phyloP scores from a whole-genome alignment of 1,284 basidiomycete genomes.

The Boletus sp. region DNA sequence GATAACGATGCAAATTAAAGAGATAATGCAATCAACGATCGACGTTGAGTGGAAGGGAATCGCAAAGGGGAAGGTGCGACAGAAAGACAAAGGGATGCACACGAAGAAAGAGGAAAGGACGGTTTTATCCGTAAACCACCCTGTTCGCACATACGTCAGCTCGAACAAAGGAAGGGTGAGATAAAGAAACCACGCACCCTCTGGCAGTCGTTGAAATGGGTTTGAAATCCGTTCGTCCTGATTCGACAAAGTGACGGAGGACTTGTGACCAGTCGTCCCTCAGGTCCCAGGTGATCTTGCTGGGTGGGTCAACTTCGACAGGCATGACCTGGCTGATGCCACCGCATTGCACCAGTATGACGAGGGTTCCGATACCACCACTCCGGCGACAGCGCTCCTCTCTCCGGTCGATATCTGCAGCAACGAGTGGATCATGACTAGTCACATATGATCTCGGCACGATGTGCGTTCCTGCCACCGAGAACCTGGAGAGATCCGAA shows the following conservation, averaged over 20 bases:
- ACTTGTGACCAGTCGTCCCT: slow-evolving; percentile 72
- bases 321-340: slow-evolving; percentile 79
- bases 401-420: slow-evolving; percentile 71
- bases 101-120: slow-evolving; percentile 3
- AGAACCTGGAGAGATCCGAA: slow-evolving; percentile 53
- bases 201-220: slow-evolving; percentile 73
- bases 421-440: slow-evolving; percentile 68
- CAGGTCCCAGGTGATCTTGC: slow-evolving; percentile 71
- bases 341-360: slow-evolving; percentile 75
- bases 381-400: slow-evolving; percentile 72
- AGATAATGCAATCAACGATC: slow-evolving; percentile 35
- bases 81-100: slow-evolving; percentile 20
- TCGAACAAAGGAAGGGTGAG: background rate
- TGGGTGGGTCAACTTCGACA: slow-evolving; percentile 76
- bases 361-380: slow-evolving; percentile 72
- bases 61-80: slow-evolving; percentile 6
- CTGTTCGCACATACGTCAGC: slow-evolving; percentile 30
- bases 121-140: slow-evolving; percentile 42
- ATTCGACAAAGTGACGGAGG: slow-evolving; percentile 68
- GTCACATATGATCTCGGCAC: slow-evolving; percentile 70
- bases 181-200: slow-evolving; percentile 54
- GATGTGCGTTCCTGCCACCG: slow-evolving; percentile 64
- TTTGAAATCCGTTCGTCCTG: slow-evolving; percentile 75
- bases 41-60: slow-evolving; percentile 27
- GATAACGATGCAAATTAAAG: slow-evolving; percentile 31